Base-by-base conservation (phyloP, 371 early-diverging fungal genomes). In the Apophysomyces elegans region DNA sequence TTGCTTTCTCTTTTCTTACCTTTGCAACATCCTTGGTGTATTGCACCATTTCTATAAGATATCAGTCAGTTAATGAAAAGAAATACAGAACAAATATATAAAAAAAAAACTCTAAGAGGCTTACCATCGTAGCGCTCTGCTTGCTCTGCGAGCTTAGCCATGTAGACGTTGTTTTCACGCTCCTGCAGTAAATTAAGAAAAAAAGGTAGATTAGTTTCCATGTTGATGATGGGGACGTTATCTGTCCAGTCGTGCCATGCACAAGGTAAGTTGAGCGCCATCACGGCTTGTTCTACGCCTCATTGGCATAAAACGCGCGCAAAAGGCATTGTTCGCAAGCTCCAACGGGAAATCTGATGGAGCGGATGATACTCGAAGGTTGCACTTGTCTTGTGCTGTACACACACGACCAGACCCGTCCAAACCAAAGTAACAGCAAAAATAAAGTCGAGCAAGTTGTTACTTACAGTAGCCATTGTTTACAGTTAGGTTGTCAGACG, bases 91-190 rank as follows among this genome's bases (percentile, higher is more conserved):
- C 32, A 26, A 26, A 26, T 32, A 66, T n/a, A 43, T 3, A 57
- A n/a, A 26, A 18, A 16, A 56, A 59, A 37, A 37, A 63, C 41
- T 2, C 2, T 2, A 44, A 35, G 62, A 38, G 38, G 59, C 64
- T 72, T 76, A 78, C 82, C 82, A 67, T 99, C 98, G 78, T 99
- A 99, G 73, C 99, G 93, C 85, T 99, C 99, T 65, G 99, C 98
- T 84, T 97, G 97, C 88, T 99, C 99, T 75, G 96, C 95, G 70
- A 99, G 92, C 89, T 97, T 98, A 85, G 99, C 99, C 93, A 95
- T 93, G 86, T 86, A 88, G 68, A 85, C 87, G 67, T 76, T 81
- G 65, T 78, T 75, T 69, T 81, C 81, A 60, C 81, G 81, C 66
- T 81, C 81, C 81, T 81, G 66, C 41, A 59, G 21, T 16, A 36